Evolutionary conservation across 768 basidiomycete species (phyloP), one percentile per base, ranked within the genome.

Genomic region (Boletus edulis): DNA sequence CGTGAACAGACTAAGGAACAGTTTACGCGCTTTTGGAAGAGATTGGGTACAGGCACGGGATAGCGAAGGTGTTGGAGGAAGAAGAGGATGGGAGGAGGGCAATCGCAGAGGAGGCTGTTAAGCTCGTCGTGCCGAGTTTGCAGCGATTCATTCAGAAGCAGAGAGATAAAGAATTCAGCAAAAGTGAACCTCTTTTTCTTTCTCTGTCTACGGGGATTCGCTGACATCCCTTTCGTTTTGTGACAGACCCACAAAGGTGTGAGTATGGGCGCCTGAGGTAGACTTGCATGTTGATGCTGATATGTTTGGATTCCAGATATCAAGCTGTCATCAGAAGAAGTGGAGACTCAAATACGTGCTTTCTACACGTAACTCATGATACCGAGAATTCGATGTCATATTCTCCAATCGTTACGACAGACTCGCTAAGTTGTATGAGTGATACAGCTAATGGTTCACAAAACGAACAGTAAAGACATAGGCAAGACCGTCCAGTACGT

Each of bases 21-120:
- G 70, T 87, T 89, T 67, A 89, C 85, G 34, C 75, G 83, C 54
- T 94, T 94, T 71, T 93, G 57, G 91, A 93, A 27, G 91, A 92
- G 64, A 79, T 90, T 18, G 75, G 83, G 47, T 90, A 93, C 66
- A 72, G 90, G 42, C 91, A 94, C 69, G 77, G 79, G 56, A 67
- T 87, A 41, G 85, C 83, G 43, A 78, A 74, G 58, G 83, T 91
- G 12, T 71, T 92, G 60, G 86, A 86, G 54, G 89, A 90, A 45
- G 89, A 91, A 59, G 73, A 72, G 17, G 81, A 82, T 2, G 82
- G 77, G 37, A 77, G 83, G 59, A 79, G 73, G 60, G 77, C 76
- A 46, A 70, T 93, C 20, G 80, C 76, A 41, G 89, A 91, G 22
- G 91, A 93, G 66, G 84, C 85, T 9, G 81, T 86, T 27, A 87